These are phyloP conservation scores for Trichosporon coremiiforme DNA, from an alignment of 1,284 basidiomycete genomes.

Conservation along the genomic window DNA sequence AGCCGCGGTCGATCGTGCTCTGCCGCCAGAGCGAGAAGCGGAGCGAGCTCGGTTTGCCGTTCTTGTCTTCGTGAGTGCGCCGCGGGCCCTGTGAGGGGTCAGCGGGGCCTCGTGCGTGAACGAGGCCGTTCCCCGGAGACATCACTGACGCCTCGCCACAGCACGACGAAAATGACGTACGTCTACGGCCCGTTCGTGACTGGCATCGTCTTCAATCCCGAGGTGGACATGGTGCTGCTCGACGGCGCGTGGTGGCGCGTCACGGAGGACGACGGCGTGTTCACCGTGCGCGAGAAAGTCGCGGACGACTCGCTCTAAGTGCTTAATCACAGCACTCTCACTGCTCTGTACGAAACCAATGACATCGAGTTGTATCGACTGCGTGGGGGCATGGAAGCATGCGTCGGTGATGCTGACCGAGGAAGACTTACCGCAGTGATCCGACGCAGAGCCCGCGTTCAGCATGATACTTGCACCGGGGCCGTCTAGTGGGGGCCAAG, in stretches of 20 bases:
- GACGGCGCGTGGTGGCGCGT: slow-evolving; percentile 31
- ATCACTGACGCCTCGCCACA: background rate
- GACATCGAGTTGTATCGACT: slow-evolving; percentile 9
- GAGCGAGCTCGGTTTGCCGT: slow-evolving; percentile 15
- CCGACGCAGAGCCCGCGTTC: too few species aligned
- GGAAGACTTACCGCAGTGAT: too few species aligned
- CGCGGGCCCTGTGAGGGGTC: background rate
- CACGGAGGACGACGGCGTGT: slow-evolving; percentile 27
- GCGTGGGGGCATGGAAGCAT: background rate
- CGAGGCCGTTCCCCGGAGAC: background rate
- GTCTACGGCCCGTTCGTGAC: slow-evolving; percentile 29
- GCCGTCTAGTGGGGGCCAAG: too few species aligned
- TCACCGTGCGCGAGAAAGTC: slow-evolving; percentile 31
- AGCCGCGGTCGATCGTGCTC: slow-evolving; percentile 20
- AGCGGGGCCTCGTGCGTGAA: background rate
- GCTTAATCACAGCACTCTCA: background rate
- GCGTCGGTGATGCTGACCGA: background rate
- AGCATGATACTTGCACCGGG: too few species aligned
- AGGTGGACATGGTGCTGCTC: slow-evolving; percentile 32
- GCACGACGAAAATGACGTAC: slow-evolving; percentile 18
- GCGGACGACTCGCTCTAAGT: slow-evolving; percentile 15
- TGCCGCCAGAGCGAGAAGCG: slow-evolving; percentile 15
- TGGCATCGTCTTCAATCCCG: slow-evolving; percentile 21
- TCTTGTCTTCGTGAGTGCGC: slow-evolving; percentile 23
- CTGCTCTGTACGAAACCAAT: slow-evolving; percentile 8